phyloP scores from a whole-genome alignment of 495 filamentous ascomycete genomes.

The Tuber calosporum region DNA sequence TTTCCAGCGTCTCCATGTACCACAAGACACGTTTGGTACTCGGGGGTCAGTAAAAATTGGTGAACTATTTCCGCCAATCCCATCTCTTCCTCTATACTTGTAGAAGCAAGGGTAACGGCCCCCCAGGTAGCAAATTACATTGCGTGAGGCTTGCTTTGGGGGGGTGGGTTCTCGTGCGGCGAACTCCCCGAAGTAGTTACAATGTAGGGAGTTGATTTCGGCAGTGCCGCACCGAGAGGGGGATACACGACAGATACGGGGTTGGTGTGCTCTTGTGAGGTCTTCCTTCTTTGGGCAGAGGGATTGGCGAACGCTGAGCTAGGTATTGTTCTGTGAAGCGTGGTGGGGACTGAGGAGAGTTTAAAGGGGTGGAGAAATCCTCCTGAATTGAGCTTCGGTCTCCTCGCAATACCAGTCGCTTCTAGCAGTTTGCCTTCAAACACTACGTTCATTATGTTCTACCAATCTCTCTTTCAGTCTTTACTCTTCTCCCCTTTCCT shows the following conservation, averaged over 20 bases:
- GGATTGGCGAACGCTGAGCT: not conserved
- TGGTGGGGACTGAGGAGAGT: not conserved
- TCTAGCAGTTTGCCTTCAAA: not conserved
- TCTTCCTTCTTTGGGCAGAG: not conserved
- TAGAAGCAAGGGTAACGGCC: too few species aligned
- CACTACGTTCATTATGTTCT: not conserved
- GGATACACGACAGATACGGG: not conserved
- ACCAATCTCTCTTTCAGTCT: not conserved
- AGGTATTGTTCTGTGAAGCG: not conserved
- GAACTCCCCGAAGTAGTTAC: not conserved
- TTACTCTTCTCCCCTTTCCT: constrained; percentile 1
- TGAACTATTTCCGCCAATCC: too few species aligned
- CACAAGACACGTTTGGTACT: not conserved
- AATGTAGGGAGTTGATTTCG: not conserved
- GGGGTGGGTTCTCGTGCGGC: not conserved
- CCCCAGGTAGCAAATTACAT: not conserved
- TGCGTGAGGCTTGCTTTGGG: not conserved
- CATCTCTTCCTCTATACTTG: too few species aligned
- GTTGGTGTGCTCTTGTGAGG: not conserved
- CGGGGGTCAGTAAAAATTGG: too few species aligned
- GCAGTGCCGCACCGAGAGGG: not conserved
- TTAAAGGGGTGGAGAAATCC: not conserved
- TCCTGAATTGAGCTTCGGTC: not conserved
- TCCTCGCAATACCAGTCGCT: not conserved
- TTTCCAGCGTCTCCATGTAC: not conserved